phyloP scores from a whole-genome alignment of 768 basidiomycete genomes.

The Boletus vinaceobasis region DNA sequence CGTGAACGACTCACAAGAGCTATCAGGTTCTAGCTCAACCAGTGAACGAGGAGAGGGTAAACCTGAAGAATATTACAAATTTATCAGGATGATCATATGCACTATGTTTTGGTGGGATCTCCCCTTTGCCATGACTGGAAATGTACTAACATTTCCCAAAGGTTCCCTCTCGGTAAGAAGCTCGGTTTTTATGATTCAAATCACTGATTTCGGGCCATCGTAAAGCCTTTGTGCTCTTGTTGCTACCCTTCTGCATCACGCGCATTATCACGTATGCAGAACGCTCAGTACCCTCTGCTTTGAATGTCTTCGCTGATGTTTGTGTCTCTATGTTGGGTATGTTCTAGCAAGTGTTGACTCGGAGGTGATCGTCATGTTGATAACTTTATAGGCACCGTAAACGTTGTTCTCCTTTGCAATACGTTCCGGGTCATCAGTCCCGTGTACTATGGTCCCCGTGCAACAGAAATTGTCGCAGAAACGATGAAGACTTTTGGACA shows the following conservation, averaged over 20 bases:
- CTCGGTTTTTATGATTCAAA: neutral
- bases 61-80: constrained; percentile 53
- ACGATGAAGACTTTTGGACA: constrained; percentile 24
- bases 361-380: neutral
- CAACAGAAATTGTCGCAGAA: constrained; percentile 3
- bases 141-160: constrained; percentile 23
- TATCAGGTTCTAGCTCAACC: constrained; percentile 49
- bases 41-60: constrained; percentile 43
- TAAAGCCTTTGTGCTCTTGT: constrained; percentile 55
- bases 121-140: neutral
- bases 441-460: constrained; percentile 38
- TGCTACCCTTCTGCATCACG: constrained; percentile 57
- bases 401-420: constrained; percentile 65
- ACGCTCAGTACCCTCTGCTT: constrained; percentile 42
- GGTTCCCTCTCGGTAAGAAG: constrained; percentile 58
- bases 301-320: constrained; percentile 47
- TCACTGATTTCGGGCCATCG: constrained; percentile 3
- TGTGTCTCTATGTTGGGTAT: constrained; percentile 55
- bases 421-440: constrained; percentile 61
- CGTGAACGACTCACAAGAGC: constrained; percentile 48
- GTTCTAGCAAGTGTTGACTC: constrained; percentile 17
- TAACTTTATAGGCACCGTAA: constrained; percentile 49
- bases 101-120: constrained; percentile 66
- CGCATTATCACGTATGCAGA: constrained; percentile 49
- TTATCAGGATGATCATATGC: constrained; percentile 58